Base-by-base conservation (phyloP, 1,139 yeast genomes). In the Maudiozyma humilis region DNA sequence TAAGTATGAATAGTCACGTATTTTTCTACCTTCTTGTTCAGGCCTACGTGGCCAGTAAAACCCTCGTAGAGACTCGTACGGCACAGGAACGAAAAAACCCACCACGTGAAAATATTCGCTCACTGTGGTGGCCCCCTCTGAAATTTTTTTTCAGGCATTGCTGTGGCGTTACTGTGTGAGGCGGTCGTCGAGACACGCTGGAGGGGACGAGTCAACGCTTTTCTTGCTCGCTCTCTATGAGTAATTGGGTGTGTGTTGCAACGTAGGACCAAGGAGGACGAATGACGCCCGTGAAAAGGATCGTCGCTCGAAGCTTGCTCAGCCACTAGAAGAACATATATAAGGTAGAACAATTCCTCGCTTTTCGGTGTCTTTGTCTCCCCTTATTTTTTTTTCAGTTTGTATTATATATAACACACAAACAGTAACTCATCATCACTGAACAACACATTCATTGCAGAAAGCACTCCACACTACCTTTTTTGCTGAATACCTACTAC, bases 51-150 rank as follows among this genome's bases (percentile, higher is more conserved):
- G 38, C 38, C 27, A 20, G 15, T 18, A 20, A 23, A 23, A 23
- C 27, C 6, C 27, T 10, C 27, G 27, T 23, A 23, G 27, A 23
- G 10, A 23, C 10, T 6, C 27, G 27, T 10, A 23, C 29, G 27
- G 14, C 29, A 36, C 39, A 16, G 32, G 20, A 27, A 17, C n/a
- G 39, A 18, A 36, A 36, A 27, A 35, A 20, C 13, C 14, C 27
- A 25, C 10, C 39, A 36, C 39, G 39, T 35, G 39, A 36, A 36
- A 36, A 36, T 36, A 36, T 36, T 36, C 39, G 39, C 39, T 27
- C 32, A 36, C 39, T 36, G 39, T 36, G 39, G 39, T 20, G 30
- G 13, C 32, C 30, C 23, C 38, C 25, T 15, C 27, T 15, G 14
- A 13, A 35, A 35, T 13, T 18, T 18, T 35, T 6, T 13, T 18